Evolutionary conservation across 1,284 basidiomycete genomes (phyloP), one percentile per base, ranked within the genome.

Genomic region (Trametes sp.): DNA sequence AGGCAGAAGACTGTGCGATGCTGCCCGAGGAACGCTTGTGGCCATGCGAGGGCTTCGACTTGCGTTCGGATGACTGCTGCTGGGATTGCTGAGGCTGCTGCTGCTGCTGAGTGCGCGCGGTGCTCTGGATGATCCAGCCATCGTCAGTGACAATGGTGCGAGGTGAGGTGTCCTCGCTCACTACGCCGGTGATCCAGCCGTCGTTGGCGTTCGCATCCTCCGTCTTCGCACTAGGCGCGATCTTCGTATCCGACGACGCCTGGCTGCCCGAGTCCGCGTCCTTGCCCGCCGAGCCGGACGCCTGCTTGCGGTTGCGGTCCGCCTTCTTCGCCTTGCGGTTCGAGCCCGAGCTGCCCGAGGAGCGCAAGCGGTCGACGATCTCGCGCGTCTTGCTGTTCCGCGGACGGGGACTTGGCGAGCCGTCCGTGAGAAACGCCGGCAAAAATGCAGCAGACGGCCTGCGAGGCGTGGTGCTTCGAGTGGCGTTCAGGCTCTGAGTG

Each of bases 331-430:
- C 41, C 65, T 66, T 71, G 35, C 66, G 66, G 21, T 71, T 68
- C 63, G 70, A 73, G 23, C 59, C 53, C 8, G 56, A 50, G 38
- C 62, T 61, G 24, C 69, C 64, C 14, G 70, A 65, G 8, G 71
- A 72, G 55, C 73, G 66, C 31, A 75, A 52, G 16, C 73, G 69
- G 52, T 76, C 75, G 4, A 76, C 74, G n/a, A 76, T 71, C 59
- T 75, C 73, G 7, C 75, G 69, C 14, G 75, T 76, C 61, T 70
- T 72, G 19, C 73, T 74, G 29, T 70, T 70, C 16, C 72, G 70
- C 13, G 66, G 48, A 11, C 72, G 70, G 9, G 66, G 56, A 28
- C 69, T 64, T 10, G 60, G 57, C 4, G 67, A 66, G 11, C 59
- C 64, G 26, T 72, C 73, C 3, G 66, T 63, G 21, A 73, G 67